Evolutionary conservation across 371 early-diverging fungal species (phyloP).

Genomic region (Mortierella sp.): DNA sequence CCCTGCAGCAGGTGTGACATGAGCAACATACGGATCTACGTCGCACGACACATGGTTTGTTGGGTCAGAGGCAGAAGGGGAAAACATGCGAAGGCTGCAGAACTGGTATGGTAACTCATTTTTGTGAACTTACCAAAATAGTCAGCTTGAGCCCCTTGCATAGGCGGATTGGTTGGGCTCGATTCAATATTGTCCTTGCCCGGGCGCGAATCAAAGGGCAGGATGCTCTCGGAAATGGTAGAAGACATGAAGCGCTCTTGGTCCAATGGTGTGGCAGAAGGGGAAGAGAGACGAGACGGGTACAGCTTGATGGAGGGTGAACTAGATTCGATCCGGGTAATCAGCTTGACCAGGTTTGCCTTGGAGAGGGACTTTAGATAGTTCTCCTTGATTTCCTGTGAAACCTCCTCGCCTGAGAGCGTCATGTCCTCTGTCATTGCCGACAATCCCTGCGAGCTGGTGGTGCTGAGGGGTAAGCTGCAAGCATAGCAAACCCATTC

Average conservation of each 20-base stretch:
- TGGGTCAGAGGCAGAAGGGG: no score
- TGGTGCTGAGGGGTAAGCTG: conserved; percentile 18
- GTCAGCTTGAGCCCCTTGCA: conserved; percentile 17
- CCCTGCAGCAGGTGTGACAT: conserved; percentile 15
- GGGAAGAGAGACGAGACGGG: conserved; percentile 39
- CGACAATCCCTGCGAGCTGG: conserved; percentile 27
- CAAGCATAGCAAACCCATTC: conserved; percentile 51
- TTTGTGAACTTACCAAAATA: conserved; percentile 29
- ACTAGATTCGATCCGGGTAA: conserved; percentile 34
- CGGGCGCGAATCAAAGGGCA: conserved; percentile 11
- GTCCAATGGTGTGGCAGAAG: conserved; percentile 11
- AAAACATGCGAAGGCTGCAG: not conserved
- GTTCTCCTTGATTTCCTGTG: conserved; percentile 29
- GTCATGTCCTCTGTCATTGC: conserved; percentile 41
- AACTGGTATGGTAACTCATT: not conserved
- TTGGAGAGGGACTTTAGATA: conserved; percentile 34
- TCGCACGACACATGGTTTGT: not conserved
- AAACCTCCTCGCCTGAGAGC: conserved; percentile 32
- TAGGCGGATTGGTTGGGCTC: conserved; percentile 1
- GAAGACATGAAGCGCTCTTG: not conserved
- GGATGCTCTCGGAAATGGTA: not conserved
- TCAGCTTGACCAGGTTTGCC: conserved; percentile 32
- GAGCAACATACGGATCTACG: conserved; percentile 16
- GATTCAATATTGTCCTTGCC: not conserved
- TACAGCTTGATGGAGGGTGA: conserved; percentile 34